A percentile compares a stretch with the other conserved stretches of the same genome.
Evolutionary conservation across 106 monocot species (phyloP).

Genomic region (Amphibolis antarctica): DNA sequence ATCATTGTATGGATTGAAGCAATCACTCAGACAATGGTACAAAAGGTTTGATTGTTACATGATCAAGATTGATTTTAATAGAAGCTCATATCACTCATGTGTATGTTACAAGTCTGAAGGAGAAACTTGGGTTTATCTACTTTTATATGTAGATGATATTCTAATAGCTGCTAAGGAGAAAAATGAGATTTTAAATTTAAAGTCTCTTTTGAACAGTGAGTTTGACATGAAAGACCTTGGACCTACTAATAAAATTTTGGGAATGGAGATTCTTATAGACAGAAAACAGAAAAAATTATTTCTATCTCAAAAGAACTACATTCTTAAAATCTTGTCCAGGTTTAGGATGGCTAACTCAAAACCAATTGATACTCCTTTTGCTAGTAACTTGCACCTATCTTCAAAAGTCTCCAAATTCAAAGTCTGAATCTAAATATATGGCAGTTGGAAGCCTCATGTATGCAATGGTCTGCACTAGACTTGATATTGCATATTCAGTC

Average conservation of each 20-base stretch:
- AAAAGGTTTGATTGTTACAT: not conserved
- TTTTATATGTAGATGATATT: not conserved
- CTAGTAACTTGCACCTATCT: not conserved
- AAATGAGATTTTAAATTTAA: not conserved
- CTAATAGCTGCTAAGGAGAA: not conserved
- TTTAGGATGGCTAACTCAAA: not conserved
- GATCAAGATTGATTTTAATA: not conserved
- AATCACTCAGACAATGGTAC: not conserved
- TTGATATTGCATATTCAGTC: not conserved
- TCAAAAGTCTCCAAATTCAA: not conserved
- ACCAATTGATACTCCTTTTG: not conserved
- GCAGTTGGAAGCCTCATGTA: constrained; percentile 6
- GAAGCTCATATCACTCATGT: not conserved
- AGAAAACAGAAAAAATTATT: not conserved
- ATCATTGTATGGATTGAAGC: not conserved
- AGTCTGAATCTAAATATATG: not conserved
- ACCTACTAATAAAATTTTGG: not conserved
- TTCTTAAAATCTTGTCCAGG: not conserved
- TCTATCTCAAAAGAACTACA: not conserved
- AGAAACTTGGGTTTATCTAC: not conserved
- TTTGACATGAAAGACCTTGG: constrained; percentile 12
- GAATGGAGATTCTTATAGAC: constrained; percentile 6
- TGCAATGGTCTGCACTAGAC: constrained; percentile 2
- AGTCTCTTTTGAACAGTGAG: not conserved
- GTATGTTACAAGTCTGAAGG: not conserved